Evolutionary conservation across 352 stramenopile species (phyloP).

Genomic region (Pythium dissimile): DNA sequence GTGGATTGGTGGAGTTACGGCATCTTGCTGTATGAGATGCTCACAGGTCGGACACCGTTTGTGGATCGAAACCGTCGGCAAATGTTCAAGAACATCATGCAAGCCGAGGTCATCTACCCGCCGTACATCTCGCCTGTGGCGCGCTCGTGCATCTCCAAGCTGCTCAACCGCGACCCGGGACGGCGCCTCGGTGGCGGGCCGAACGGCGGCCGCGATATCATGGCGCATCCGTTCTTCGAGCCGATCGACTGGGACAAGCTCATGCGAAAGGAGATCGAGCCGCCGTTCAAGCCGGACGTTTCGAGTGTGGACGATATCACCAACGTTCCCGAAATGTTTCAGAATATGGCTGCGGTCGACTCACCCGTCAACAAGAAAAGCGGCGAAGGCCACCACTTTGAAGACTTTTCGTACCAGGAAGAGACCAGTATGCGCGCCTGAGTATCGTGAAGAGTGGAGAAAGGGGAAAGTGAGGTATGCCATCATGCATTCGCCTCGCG

Average conservation of each 20-base stretch:
- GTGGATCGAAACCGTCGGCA: conserved; percentile 84
- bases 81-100: conserved; percentile 92
- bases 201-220: conserved; percentile 83
- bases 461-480: neutral
- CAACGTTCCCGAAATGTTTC: conserved; percentile 89
- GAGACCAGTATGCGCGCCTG: conserved; percentile 44
- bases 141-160: conserved; percentile 76
- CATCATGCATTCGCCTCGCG: neutral
- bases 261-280: conserved; percentile 79
- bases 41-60: conserved; percentile 84
- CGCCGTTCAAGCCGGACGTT: conserved; percentile 78
- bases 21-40: conserved; percentile 88
- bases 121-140: conserved; percentile 79
- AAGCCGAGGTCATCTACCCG: conserved; percentile 84
- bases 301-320: conserved; percentile 80
- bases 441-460: too few species aligned
- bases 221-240: conserved; percentile 86
- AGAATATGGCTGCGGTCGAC: conserved; percentile 86
- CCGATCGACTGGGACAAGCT: conserved; percentile 85
- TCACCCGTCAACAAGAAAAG: conserved; percentile 87
- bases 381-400: conserved; percentile 82
- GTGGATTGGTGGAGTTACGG: conserved; percentile 91
- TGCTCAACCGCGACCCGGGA: conserved; percentile 93
- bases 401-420: conserved; percentile 89
- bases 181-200: conserved; percentile 89